These are phyloP conservation scores for Cordyceps sp. DNA, from an alignment of 2,329 filamentous ascomycete genomes.

Conservation along the genomic window DNA sequence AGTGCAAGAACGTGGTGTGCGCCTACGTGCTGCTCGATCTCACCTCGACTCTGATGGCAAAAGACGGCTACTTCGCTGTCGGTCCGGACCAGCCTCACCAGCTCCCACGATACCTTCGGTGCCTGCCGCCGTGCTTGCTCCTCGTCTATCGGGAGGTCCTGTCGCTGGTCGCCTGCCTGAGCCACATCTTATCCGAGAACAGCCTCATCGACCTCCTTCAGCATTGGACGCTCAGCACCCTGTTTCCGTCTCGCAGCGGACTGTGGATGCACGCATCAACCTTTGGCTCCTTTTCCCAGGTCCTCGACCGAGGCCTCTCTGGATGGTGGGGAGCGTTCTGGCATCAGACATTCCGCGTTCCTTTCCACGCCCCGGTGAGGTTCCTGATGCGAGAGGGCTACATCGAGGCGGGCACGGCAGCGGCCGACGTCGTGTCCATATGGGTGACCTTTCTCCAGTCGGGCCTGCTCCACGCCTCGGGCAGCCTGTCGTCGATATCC, in stretches of 20 bases:
- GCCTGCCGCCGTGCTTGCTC: slow-evolving; percentile 26
- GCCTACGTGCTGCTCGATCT: slow-evolving; percentile 53
- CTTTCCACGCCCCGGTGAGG: slow-evolving; percentile 44
- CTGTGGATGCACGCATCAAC: slow-evolving; percentile 37
- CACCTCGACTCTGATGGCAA: slow-evolving; percentile 49
- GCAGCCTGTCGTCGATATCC: slow-evolving; percentile 50
- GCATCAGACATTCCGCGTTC: slow-evolving; percentile 77
- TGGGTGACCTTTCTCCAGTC: slow-evolving; percentile 41
- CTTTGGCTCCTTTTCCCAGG: slow-evolving; percentile 34
- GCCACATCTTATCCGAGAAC: slow-evolving; percentile 44
- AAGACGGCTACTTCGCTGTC: slow-evolving; percentile 62
- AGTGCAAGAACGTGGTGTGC: too few species aligned
- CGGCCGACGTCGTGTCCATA: slow-evolving; percentile 11
- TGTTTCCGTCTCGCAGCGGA: slow-evolving; percentile 33
- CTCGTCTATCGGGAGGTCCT: slow-evolving; percentile 39
- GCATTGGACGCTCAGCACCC: slow-evolving; percentile 26
- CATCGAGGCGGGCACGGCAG: slow-evolving; percentile 15
- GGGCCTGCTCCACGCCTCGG: slow-evolving; percentile 53
- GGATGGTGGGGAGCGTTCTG: slow-evolving; percentile 79
- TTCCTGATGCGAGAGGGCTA: slow-evolving; percentile 25
- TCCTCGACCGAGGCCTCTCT: slow-evolving; percentile 53
- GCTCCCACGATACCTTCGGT: slow-evolving; percentile 25
- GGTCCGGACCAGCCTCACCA: slow-evolving; percentile 22
- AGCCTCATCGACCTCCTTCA: slow-evolving; percentile 41
- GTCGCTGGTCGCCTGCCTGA: slow-evolving; percentile 41